Evolutionary conservation across 345 rosid species (phyloP), one percentile per base, ranked within the genome.

Genomic region (Excoecaria cochinchinensis): DNA sequence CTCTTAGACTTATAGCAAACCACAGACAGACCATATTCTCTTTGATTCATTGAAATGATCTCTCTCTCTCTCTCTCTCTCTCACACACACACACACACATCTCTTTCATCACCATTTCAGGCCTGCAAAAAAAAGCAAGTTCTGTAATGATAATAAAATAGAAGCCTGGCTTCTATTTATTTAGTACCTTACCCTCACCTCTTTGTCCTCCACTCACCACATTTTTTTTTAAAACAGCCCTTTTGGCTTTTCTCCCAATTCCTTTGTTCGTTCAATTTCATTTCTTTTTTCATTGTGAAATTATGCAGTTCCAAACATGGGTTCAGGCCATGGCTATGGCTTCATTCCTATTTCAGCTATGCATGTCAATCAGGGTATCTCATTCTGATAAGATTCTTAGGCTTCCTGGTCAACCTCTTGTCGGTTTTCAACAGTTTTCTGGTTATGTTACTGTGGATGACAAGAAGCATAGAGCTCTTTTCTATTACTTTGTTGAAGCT

Each of bases 401-500:
- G 75, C 84, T 95, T 62, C 99, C 99, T 46, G 97, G 97, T 68
- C 99, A 95, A 79, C 99, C 99, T 58, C 84, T 15, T 64, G 97
- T 90, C 69, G 87, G 79, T 40, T 95, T 91, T 76, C 85, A 87
- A 24, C 99, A 92, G 51, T 92, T 86, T 78, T 89, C 99, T 0
- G 97, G 99, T 50, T 95, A 92, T 78, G 95, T 95, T 72, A 82
- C 88, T 46, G 90, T 95, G 59, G 97, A 92, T 70, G 85, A 74
- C 4, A 85, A 76, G 79, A 86, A 85, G 76, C 91, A 91, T 74
- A 91, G 87, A 72, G 91, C 94, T 74, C 85, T 95, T 79, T 95
- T 95, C 79, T 95, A 95, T 85, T 95, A 95, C 91, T 91, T 95
- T 8, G 95, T 89, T 59, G 99, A 95, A 79, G 97, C 99, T 48